Conservation (phyloP, 805 yeast species). For the Schwanniomyces vanrijiae region DNA sequence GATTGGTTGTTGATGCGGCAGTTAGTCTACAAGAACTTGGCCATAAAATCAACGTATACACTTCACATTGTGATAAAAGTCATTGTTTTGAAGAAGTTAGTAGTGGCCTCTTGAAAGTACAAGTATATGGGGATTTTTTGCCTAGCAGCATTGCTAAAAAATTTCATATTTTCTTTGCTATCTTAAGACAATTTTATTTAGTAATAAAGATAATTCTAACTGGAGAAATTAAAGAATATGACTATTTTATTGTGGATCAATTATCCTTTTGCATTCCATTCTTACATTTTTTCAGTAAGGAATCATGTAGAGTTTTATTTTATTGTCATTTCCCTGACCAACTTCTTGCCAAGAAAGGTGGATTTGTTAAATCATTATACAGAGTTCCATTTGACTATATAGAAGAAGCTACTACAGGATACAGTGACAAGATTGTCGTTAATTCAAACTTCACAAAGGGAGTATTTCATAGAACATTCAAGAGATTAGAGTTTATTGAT, state of each 20-base stretch:
- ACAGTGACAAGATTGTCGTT: slow-evolving; percentile 80
- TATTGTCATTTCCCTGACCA: slow-evolving; percentile 98
- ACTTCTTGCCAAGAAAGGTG: slow-evolving; percentile 58
- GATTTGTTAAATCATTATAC: slow-evolving; percentile 60
- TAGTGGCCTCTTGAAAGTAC: slow-evolving; percentile 55
- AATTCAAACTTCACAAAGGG: slow-evolving; percentile 81
- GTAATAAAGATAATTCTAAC: slow-evolving; percentile 44
- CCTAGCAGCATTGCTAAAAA: slow-evolving; percentile 70
- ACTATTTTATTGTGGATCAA: slow-evolving; percentile 84
- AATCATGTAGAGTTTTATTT: slow-evolving; percentile 59
- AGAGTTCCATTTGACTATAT: slow-evolving; percentile 80
- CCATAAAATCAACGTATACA: slow-evolving; percentile 66
- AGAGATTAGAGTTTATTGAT: slow-evolving; percentile 28
- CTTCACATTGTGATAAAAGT: slow-evolving; percentile 83
- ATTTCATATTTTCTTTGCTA: slow-evolving; percentile 80
- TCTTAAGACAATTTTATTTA: slow-evolving; percentile 75
- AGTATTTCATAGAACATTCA: slow-evolving; percentile 67
- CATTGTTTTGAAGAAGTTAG: slow-evolving; percentile 93
- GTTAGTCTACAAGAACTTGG: slow-evolving; percentile 72
- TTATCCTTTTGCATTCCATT: slow-evolving; percentile 82
- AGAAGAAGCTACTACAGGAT: slow-evolving; percentile 77
- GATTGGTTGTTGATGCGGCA: slow-evolving; percentile 96
- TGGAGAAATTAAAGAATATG: slow-evolving; percentile 53
- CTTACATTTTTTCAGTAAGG: slow-evolving; percentile 44
- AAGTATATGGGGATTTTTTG: slow-evolving; percentile 78